Evolutionary conservation across 192 early-diverging fungal genomes (phyloP), one percentile per base, ranked within the genome.

Genomic region (Pilobolus umbonatus): DNA sequence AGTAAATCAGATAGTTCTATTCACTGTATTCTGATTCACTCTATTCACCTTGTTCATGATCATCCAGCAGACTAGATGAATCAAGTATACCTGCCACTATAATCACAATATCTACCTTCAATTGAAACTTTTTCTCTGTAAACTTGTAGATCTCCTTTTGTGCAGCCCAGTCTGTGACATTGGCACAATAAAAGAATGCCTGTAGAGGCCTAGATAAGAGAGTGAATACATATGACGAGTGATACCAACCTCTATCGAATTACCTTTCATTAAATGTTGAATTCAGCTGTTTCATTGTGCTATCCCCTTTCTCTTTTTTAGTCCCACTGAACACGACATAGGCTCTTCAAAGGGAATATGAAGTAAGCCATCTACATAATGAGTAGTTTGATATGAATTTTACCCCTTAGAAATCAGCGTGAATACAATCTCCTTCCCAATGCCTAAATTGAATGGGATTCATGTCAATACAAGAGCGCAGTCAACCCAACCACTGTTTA

Each of bases 41-140:
- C 45, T 6, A 34, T 29, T 52, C 14, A 55, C 53, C 53, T 39
- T 39, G 43, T 29, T 61, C 60, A 26, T 29, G 6, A 40, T 61
- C 60, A 42, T 61, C n/a, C 5, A 52, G 38, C 2, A 61, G 10
- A 30, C 25, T 32, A 5, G 60, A 61, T 2, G 29, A 35, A 24
- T 61, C 60, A 6, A 61, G 10, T 14, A 61, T 51, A 1, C 60
- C 60, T 1, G 60, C 60, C 14, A 52, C 39, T 14, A 61, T 12
- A 32, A 61, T 51, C 32, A 61, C 60, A n/a, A 61, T 61, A 42
- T 61, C 60, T 9, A 61, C 25, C 3, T 35, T 29, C 29, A 43
- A 24, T 38, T 28, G 25, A 42, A 61, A 51, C 2, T 29, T 3
- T 22, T 50, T 15, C 29, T 49, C 26, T 17, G 36, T 38, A 6